These are phyloP conservation scores for Neurospora sp. DNA, from an alignment of 495 filamentous ascomycete species.

Conservation along the genomic window DNA sequence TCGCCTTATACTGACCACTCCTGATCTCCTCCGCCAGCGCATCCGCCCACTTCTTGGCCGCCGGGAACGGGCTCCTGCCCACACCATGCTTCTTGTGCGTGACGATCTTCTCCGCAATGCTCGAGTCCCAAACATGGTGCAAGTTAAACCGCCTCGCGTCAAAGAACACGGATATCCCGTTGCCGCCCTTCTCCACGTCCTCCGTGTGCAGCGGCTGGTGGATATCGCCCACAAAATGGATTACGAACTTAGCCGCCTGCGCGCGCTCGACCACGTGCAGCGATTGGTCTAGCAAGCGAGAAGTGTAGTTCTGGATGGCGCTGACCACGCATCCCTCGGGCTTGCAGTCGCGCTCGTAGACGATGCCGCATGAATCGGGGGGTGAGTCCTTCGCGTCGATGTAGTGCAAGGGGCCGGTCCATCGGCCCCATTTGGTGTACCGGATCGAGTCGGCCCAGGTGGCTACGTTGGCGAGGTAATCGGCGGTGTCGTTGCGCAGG, in stretches of 20 bases:
- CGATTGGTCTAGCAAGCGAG: conserved; percentile 31
- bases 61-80: conserved; percentile 27
- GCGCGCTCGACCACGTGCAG: conserved; percentile 29
- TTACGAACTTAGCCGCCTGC: conserved; percentile 51
- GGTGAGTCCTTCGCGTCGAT: conserved; percentile 62
- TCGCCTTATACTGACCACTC: conserved; percentile 36
- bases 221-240: conserved; percentile 58
- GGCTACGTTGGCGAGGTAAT: conserved; percentile 49
- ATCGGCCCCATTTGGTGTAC: conserved; percentile 47
- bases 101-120: conserved; percentile 48
- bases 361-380: conserved; percentile 47
- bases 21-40: conserved; percentile 41
- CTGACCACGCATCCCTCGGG: conserved; percentile 50
- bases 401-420: conserved; percentile 53
- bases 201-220: conserved; percentile 58
- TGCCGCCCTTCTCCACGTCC: conserved; percentile 48
- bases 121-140: conserved; percentile 54
- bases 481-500: conserved; percentile 33
- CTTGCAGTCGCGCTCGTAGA: conserved; percentile 52
- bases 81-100: conserved; percentile 27
- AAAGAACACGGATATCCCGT: conserved; percentile 49
- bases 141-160: conserved; percentile 38
- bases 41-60: conserved; percentile 43
- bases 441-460: conserved; percentile 56
- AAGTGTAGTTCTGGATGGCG: conserved; percentile 51